Conservation (phyloP, 345 rosid species). For the Rubroshorea leprosula region DNA sequence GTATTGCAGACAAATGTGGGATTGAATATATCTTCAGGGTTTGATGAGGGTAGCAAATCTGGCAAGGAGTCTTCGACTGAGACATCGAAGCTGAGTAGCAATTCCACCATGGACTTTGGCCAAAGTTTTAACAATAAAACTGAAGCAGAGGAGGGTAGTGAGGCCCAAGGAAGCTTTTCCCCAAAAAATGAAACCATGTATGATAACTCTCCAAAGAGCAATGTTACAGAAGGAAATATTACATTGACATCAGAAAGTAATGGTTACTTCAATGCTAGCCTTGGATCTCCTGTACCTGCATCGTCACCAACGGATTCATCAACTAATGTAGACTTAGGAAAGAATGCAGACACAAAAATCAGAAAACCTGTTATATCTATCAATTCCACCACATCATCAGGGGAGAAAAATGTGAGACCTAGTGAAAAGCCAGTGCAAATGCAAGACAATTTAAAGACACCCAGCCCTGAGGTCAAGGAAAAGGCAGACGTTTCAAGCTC, state of each 20-base stretch:
- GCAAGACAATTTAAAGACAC: constrained; percentile 16
- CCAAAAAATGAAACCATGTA: constrained; percentile 15
- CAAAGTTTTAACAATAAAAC: constrained; percentile 13
- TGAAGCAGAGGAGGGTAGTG: constrained; percentile 20
- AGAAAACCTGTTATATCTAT: constrained; percentile 17
- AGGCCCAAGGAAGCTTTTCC: constrained; percentile 20
- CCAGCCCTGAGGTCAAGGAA: constrained; percentile 25
- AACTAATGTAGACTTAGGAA: constrained; percentile 18
- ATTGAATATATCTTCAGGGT: constrained; percentile 18
- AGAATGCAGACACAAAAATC: constrained; percentile 9
- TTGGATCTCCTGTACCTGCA: constrained; percentile 22
- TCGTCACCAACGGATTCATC: constrained; percentile 23
- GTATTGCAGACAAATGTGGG: constrained; percentile 10
- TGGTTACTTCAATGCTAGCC: constrained; percentile 16
- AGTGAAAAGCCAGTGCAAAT: constrained; percentile 26
- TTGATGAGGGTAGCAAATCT: constrained; percentile 13
- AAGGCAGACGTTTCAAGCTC: constrained; percentile 28
- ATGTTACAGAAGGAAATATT: constrained; percentile 19
- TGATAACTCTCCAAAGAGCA: constrained; percentile 17
- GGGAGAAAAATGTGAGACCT: constrained; percentile 19
- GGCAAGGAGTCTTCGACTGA: constrained; percentile 18
- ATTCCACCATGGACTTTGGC: neutral
- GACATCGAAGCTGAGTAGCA: constrained; percentile 13
- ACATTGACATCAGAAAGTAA: constrained; percentile 13
- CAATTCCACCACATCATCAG: constrained; percentile 22